A percentile compares a stretch with the other conserved stretches of the same genome.
These are phyloP conservation scores for Spinellus fusiger DNA, from an alignment of 192 early-diverging fungal genomes.

Conservation along the genomic window DNA sequence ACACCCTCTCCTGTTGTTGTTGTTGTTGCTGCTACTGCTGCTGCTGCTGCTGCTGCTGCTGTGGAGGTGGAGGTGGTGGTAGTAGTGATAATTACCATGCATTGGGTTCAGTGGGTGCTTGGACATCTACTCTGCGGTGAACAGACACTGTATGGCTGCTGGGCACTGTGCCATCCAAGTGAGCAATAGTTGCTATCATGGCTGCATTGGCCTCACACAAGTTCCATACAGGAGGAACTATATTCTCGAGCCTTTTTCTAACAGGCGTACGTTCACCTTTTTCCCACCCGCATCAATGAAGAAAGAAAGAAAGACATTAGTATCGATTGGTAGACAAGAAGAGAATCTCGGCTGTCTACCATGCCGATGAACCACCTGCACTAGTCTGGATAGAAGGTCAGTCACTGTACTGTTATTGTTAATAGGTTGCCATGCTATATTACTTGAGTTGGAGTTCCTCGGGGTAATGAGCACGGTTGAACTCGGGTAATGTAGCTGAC, in stretches of 20 bases:
- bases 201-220: conserved; percentile 26
- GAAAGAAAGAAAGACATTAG: neutral
- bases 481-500: conserved; percentile 24
- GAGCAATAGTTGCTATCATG: conserved; percentile 22
- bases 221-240: conserved; percentile 33
- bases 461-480: conserved; percentile 15
- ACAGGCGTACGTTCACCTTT: conserved; percentile 42
- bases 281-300: neutral
- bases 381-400: conserved; percentile 9
- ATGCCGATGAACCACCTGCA: conserved; percentile 40
- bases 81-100: conserved; percentile 20
- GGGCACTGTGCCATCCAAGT: neutral
- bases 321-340: neutral
- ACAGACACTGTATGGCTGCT: neutral
- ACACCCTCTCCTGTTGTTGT: no score
- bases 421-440: neutral
- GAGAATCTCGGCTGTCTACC: conserved; percentile 12
- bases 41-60: no score
- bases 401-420: neutral
- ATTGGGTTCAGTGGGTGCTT: neutral
- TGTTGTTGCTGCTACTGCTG: no score
- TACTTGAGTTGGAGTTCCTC: conserved; percentile 24
- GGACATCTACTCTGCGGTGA: neutral
- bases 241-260: conserved; percentile 13
- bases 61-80: no score